phyloP scores from a whole-genome alignment of 2,329 filamentous ascomycete species.

The Colletotrichum shisoi region DNA sequence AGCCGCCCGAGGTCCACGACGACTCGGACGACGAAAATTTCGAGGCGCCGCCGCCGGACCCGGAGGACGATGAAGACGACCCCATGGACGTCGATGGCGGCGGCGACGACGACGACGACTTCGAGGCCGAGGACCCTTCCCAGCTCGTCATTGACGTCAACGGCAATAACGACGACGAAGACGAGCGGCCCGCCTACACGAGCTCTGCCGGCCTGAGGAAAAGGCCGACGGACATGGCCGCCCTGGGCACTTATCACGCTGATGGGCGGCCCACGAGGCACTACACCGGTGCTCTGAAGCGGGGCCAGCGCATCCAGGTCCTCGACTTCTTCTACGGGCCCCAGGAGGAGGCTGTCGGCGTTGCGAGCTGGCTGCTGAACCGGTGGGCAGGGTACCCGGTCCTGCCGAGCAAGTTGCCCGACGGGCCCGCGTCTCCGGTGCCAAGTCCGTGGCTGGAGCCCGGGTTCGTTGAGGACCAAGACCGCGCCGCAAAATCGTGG shows the following conservation, averaged over 20 bases:
- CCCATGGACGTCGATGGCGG: conserved; percentile 46
- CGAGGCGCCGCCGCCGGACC: conserved; percentile 39
- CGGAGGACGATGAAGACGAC: conserved; percentile 45
- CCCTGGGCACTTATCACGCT: conserved; percentile 36
- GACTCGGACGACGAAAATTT: conserved; percentile 42
- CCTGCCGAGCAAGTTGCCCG: conserved; percentile 41
- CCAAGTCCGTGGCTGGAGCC: conserved; percentile 40
- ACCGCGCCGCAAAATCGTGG: conserved; percentile 25
- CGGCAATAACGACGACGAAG: conserved; percentile 44
- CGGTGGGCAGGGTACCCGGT: conserved; percentile 48
- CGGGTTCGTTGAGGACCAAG: conserved; percentile 36
- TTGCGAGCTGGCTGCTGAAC: conserved; percentile 40
- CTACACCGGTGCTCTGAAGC: conserved; percentile 50
- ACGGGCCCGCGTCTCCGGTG: conserved; percentile 23
- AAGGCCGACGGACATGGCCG: conserved; percentile 27
- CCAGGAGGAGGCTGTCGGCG: conserved; percentile 38
- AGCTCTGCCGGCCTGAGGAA: conserved; percentile 41
- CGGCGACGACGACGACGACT: conserved; percentile 48
- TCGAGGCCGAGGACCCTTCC: conserved; percentile 46
- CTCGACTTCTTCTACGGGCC: conserved; percentile 44
- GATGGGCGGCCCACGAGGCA: conserved; percentile 45
- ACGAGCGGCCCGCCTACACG: conserved; percentile 44
- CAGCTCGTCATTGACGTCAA: conserved; percentile 42
- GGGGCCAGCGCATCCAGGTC: conserved; percentile 40
- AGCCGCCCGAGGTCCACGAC: conserved; percentile 28